Conservation (phyloP, 148 eudicot species). For the Pharnaceum exiguum region DNA sequence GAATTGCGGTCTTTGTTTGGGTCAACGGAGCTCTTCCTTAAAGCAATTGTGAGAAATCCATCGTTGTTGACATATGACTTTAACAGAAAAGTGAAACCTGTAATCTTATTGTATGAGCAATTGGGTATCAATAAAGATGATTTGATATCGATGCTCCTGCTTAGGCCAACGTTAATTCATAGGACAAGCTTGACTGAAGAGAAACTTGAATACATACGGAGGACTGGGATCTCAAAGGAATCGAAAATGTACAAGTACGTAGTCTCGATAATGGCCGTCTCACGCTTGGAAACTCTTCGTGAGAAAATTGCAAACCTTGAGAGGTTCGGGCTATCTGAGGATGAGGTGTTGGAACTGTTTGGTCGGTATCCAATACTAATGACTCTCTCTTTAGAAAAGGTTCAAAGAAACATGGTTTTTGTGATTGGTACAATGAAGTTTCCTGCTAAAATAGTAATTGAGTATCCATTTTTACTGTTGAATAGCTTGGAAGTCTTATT, state of each 20-base stretch:
- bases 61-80: slow-evolving; percentile 66
- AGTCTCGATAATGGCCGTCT: slow-evolving; percentile 53
- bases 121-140: slow-evolving; percentile 48
- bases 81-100: slow-evolving; percentile 34
- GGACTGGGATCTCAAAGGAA: slow-evolving; percentile 42
- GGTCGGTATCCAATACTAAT: slow-evolving; percentile 56
- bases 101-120: slow-evolving; percentile 38
- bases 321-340: slow-evolving; percentile 62
- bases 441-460: slow-evolving; percentile 32
- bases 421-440: slow-evolving; percentile 53
- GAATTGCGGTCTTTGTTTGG: slow-evolving; percentile 46
- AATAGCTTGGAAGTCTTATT: slow-evolving; percentile 48
- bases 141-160: slow-evolving; percentile 40
- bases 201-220: slow-evolving; percentile 57
- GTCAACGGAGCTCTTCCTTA: slow-evolving; percentile 41
- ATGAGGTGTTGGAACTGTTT: slow-evolving; percentile 49
- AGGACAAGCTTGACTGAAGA: slow-evolving; percentile 45
- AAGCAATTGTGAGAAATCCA: slow-evolving; percentile 64
- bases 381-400: slow-evolving; percentile 61
- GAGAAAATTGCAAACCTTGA: slow-evolving; percentile 63
- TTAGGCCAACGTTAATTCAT: slow-evolving; percentile 58
- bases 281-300: slow-evolving; percentile 61
- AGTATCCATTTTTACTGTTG: slow-evolving; percentile 46
- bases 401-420: slow-evolving; percentile 76
- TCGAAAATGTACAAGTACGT: slow-evolving; percentile 76